Conservation (phyloP, 73 alveolate genomes). For the Halteria grandinella region DNA sequence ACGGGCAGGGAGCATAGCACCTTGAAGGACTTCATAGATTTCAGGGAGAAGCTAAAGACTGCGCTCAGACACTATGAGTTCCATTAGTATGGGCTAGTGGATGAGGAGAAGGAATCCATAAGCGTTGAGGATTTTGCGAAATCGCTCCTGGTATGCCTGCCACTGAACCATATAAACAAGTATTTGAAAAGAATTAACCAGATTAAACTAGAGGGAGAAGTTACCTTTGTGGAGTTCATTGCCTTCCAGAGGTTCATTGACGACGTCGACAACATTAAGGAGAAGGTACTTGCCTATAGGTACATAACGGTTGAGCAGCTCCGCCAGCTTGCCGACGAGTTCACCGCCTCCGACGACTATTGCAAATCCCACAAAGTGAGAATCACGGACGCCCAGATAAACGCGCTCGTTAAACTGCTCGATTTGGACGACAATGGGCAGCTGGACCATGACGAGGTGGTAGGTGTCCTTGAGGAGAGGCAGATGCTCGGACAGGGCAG, state of each 20-base stretch:
- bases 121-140: slow-evolving; percentile 78
- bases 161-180: slow-evolving; percentile 25
- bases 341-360: slow-evolving; percentile 33
- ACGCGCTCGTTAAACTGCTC: slow-evolving; percentile 59
- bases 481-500: slow-evolving; percentile 60
- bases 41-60: slow-evolving; percentile 34
- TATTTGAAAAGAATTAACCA: slow-evolving; percentile 61
- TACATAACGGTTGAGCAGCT: slow-evolving; percentile 50
- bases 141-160: slow-evolving; percentile 63
- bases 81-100: slow-evolving; percentile 63
- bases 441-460: slow-evolving; percentile 75
- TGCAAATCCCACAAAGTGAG: slow-evolving; percentile 36
- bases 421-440: slow-evolving; percentile 74
- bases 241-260: slow-evolving; percentile 70
- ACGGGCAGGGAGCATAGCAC: slow-evolving; percentile 45
- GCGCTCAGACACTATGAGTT: slow-evolving; percentile 71
- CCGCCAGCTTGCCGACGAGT: slow-evolving; percentile 32
- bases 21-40: slow-evolving; percentile 37
- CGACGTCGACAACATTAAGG: slow-evolving; percentile 60
- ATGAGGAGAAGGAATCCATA: slow-evolving; percentile 59
- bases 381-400: slow-evolving; percentile 53
- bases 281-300: slow-evolving; percentile 49
- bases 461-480: slow-evolving; percentile 70
- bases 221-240: slow-evolving; percentile 57
- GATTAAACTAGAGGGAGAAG: slow-evolving; percentile 58